A percentile compares a stretch with the other conserved stretches of the same genome.
These are phyloP conservation scores for Solanum hybrid DNA, from an alignment of 305 asterid genomes.

Conservation along the genomic window DNA sequence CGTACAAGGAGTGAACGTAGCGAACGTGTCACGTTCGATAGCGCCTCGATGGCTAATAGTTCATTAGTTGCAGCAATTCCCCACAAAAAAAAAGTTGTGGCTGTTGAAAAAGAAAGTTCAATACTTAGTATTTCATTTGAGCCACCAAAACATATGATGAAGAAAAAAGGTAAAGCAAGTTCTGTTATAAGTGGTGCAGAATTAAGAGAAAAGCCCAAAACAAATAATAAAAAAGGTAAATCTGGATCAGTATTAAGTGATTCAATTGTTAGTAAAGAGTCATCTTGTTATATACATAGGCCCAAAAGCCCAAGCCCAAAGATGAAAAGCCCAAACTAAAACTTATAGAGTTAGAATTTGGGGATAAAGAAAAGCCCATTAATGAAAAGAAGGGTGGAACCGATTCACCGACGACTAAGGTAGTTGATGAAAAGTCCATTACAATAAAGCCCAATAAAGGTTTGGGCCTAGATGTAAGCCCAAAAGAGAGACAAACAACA, in stretches of 20 bases:
- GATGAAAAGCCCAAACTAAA: background rate
- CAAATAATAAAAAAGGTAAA: constrained; percentile 31
- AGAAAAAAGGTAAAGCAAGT: constrained; percentile 54
- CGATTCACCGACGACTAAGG: background rate
- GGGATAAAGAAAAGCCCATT: background rate
- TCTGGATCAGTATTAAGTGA: constrained; percentile 53
- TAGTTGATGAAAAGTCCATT: background rate
- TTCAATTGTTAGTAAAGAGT: constrained; percentile 43
- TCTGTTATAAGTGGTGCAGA: constrained; percentile 73
- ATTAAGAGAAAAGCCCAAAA: constrained; percentile 23
- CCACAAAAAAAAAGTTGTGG: background rate
- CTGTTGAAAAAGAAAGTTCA: constrained; percentile 21
- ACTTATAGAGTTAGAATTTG: background rate
- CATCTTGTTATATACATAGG: constrained; percentile 13
- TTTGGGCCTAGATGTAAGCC: background rate
- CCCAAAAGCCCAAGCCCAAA: background rate
- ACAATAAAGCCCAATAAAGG: background rate
- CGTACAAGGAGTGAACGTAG: constrained; percentile 64
- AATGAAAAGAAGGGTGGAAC: background rate
- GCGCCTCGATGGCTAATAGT: constrained; percentile 23
- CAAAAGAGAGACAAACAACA: background rate
- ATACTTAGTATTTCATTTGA: constrained; percentile 43
- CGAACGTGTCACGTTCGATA: constrained; percentile 33
- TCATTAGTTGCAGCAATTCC: constrained; percentile 39
- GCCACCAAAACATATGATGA: constrained; percentile 15